Evolutionary conservation across 257 asterid genomes (phyloP), one percentile per base, ranked within the genome.

Genomic region (Fraxinus excelsior): DNA sequence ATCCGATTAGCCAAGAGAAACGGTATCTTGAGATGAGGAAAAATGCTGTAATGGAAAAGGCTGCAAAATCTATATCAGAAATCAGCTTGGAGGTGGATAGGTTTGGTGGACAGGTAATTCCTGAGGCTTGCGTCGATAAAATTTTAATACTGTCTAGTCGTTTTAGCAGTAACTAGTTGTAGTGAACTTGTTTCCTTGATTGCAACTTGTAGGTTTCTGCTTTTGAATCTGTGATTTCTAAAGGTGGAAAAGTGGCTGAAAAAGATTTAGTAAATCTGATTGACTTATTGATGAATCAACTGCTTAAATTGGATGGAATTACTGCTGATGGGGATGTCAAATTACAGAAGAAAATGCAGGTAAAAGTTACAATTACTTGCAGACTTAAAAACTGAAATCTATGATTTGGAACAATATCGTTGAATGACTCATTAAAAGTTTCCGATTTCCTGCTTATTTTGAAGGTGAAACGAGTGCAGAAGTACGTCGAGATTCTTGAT

Each of bases 271-370:
- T 85, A 9, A 91, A 83, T 71, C 79, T 94, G 79, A 87, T 84
- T 66, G 99, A 92, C 72, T 49, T 75, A 70, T 80, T 94, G 89
- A 94, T 94, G 99, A 91, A 89, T 83, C 96, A 94, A 71, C 74
- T 92, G 80, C 82, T 94, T 28, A 91, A 83, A 67, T 82, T 94
- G 87, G 99, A 94, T 84, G 92, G 79, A 34, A 83, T 94, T 76
- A 64, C 46, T 44, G 94, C 85, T 19, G 97, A 90, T 58, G 96
- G 94, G 25, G 96, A 92, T 83, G 91, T 89, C 82, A 89, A 92
- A 82, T 74, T 87, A 79, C 96, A 91, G 82, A 93, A 92, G 80
- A 90, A 91, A 86, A 82, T 90, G 88, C 99, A 91, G 97, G 99
- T 94, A 83, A 0, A 12, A n/a, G 31, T n/a, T 14, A n/a, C 46